These are phyloP conservation scores for Leccinum broughii DNA, from an alignment of 768 basidiomycete species.

Conservation along the genomic window DNA sequence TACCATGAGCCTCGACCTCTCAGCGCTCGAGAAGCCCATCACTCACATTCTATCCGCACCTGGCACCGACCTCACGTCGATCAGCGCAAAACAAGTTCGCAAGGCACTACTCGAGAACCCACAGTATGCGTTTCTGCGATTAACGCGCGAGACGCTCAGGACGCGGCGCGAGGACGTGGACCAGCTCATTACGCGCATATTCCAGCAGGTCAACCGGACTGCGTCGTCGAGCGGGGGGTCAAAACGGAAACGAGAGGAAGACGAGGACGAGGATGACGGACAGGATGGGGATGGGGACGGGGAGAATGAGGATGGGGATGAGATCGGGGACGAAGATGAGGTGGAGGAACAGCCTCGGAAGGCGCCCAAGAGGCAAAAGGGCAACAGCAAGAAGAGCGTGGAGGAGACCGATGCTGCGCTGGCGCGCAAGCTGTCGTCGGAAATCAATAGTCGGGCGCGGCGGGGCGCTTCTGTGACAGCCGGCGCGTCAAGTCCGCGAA, in stretches of 20 bases:
- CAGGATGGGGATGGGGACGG: not conserved
- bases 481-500: constrained; percentile 43
- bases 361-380: constrained; percentile 43
- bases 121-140: constrained; percentile 37
- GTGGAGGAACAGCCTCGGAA: constrained; percentile 22
- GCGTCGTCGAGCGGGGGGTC: constrained; percentile 24
- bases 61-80: constrained; percentile 72
- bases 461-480: constrained; percentile 41
- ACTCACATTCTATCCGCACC: constrained; percentile 73
- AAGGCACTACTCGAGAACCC: constrained; percentile 58
- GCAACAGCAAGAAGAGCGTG: constrained; percentile 47
- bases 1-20: constrained; percentile 54
- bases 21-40: constrained; percentile 60
- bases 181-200: constrained; percentile 63
- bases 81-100: constrained; percentile 88
- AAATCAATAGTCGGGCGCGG: constrained; percentile 64
- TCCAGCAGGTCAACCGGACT: constrained; percentile 52
- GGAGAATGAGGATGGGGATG: not conserved
- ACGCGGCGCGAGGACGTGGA: constrained; percentile 70
- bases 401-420: constrained; percentile 69
- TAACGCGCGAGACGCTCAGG: constrained; percentile 63
- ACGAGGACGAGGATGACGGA: constrained; percentile 3
- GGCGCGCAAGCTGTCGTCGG: constrained; percentile 67
- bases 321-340: constrained; percentile 23
- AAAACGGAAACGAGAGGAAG: constrained; percentile 32